A percentile compares a stretch with the other conserved stretches of the same genome.
phyloP scores from a whole-genome alignment of 1,284 basidiomycete genomes.

The Gyrodon tennesseensis region DNA sequence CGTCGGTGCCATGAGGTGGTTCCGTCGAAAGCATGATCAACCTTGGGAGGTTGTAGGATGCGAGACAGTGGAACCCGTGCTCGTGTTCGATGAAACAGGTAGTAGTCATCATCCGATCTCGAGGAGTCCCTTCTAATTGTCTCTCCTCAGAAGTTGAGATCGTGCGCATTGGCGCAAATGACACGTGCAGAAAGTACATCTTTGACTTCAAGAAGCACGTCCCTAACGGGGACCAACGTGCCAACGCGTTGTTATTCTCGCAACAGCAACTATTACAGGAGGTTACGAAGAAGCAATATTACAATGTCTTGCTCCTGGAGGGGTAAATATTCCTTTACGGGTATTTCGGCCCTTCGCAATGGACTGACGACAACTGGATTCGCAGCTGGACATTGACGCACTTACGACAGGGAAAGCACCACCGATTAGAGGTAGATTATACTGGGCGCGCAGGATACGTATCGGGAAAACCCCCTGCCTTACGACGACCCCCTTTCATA shows the following conservation, averaged over 20 bases:
- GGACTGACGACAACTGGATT: constrained; percentile 22
- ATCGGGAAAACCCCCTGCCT: constrained; percentile 49
- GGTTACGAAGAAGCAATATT: constrained; percentile 56
- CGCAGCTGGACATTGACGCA: constrained; percentile 68
- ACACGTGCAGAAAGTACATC: constrained; percentile 61
- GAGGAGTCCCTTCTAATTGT: constrained; percentile 19
- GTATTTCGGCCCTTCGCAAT: constrained; percentile 8
- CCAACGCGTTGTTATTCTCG: constrained; percentile 61
- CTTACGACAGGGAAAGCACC: constrained; percentile 59
- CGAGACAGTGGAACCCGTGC: constrained; percentile 61
- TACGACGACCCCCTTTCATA: constrained; percentile 64
- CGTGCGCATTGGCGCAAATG: constrained; percentile 51
- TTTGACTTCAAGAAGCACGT: constrained; percentile 58
- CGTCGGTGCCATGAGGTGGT: constrained; percentile 43
- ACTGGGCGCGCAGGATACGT: constrained; percentile 63
- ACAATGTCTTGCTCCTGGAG: constrained; percentile 65
- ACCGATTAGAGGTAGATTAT: constrained; percentile 69
- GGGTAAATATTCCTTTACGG: constrained; percentile 50
- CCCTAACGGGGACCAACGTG: constrained; percentile 46
- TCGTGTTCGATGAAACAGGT: constrained; percentile 64
- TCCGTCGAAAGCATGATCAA: constrained; percentile 55
- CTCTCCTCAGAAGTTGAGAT: constrained; percentile 59
- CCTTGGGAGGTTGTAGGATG: constrained; percentile 77
- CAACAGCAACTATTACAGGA: constrained; percentile 62
- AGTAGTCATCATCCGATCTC: constrained; percentile 46